Evolutionary conservation across 352 stramenopile species (phyloP).

Genomic region (Phytophthora brassicae): DNA sequence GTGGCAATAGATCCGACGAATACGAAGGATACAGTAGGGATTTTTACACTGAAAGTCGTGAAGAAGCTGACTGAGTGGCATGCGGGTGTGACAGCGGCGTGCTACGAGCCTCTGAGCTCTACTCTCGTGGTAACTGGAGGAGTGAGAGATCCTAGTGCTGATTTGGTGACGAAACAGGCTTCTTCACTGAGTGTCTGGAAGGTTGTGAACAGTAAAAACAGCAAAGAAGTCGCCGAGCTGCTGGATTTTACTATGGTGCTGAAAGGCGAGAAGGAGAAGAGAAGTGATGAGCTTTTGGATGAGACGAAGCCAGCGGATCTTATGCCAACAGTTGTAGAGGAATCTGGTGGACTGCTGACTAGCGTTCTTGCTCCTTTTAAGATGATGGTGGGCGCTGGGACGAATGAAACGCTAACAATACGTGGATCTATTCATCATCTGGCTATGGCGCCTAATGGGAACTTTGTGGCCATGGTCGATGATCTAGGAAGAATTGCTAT

Average conservation of each 20-base stretch:
- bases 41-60: slow-evolving; percentile 44
- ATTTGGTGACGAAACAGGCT: slow-evolving; percentile 44
- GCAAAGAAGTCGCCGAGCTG: slow-evolving; percentile 50
- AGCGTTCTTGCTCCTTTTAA: slow-evolving; percentile 37
- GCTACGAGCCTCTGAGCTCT: slow-evolving; percentile 37
- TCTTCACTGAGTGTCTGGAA: slow-evolving; percentile 75
- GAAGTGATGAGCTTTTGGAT: neutral
- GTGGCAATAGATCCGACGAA: slow-evolving; percentile 28
- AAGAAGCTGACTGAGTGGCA: slow-evolving; percentile 66
- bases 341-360: slow-evolving; percentile 18
- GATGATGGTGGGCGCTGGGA: slow-evolving; percentile 40
- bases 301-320: neutral
- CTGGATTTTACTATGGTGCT: slow-evolving; percentile 74
- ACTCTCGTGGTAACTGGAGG: slow-evolving; percentile 63
- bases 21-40: slow-evolving; percentile 8
- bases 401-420: slow-evolving; percentile 18
- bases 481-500: slow-evolving; percentile 43
- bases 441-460: slow-evolving; percentile 46
- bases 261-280: slow-evolving; percentile 18
- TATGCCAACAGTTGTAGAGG: neutral
- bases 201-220: slow-evolving; percentile 30
- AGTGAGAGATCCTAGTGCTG: slow-evolving; percentile 53
- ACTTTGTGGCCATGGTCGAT: slow-evolving; percentile 62
- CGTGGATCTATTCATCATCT: slow-evolving; percentile 44
- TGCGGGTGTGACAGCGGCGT: slow-evolving; percentile 43